A percentile compares a stretch with the other conserved stretches of the same genome.
These are phyloP conservation scores for Ophiocordyceps camponoti-floridani DNA, from an alignment of 2,329 filamentous ascomycete genomes.

Conservation along the genomic window DNA sequence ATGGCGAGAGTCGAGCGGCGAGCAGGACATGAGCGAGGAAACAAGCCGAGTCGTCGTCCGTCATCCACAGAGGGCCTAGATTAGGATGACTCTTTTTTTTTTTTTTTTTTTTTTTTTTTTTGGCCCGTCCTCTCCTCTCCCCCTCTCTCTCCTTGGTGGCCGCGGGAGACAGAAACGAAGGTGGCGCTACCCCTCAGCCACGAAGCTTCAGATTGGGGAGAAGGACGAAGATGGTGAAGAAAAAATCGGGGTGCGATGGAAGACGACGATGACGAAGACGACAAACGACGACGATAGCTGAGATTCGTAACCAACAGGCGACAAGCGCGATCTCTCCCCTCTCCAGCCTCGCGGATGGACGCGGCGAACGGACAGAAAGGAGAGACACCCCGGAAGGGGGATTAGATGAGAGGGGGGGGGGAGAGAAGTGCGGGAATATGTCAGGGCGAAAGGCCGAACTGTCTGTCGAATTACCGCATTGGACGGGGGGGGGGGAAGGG, in stretches of 20 bases:
- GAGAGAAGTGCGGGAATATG: constrained; percentile 1
- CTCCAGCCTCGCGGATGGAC: neutral
- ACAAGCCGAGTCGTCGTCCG: neutral
- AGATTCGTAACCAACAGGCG: neutral
- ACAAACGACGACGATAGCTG: neutral
- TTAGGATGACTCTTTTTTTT: no score
- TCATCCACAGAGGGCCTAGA: no score
- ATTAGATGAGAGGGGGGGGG: neutral
- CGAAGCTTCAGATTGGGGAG: neutral
- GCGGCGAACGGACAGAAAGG: neutral
- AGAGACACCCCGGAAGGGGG: neutral
- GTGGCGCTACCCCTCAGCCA: no score
- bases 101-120: no score
- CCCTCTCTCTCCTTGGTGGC: no score
- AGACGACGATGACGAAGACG: neutral
- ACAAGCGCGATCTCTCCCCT: neutral
- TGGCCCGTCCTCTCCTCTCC: no score
- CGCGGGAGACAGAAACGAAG: no score
- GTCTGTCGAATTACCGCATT: constrained; percentile 1
- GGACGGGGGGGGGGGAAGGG: no score
- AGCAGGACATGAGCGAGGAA: neutral
- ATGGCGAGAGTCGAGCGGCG: neutral
- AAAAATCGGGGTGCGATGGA: neutral
- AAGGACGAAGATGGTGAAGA: neutral
- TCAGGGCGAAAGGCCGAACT: constrained; percentile 1